Percentiles rank a stretch among this genome's conserved stretches.
phyloP scores from a whole-genome alignment of 305 asterid genomes.

The Fraxinus sp. region DNA sequence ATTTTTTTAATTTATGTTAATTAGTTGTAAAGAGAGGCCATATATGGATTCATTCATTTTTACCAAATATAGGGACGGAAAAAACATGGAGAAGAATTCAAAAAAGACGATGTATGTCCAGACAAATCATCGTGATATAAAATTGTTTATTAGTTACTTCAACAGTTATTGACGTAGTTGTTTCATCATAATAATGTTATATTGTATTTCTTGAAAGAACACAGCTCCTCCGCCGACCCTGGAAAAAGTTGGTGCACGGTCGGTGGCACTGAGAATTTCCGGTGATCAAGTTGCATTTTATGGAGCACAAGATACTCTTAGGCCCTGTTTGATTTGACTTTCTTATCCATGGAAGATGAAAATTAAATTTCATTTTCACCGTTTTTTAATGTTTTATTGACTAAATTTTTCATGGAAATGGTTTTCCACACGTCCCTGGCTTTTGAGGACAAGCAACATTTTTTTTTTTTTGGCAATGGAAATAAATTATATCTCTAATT shows the following conservation, averaged over 20 bases:
- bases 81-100: background rate
- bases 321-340: too few species aligned
- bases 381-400: too few species aligned
- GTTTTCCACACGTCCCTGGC: too few species aligned
- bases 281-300: slow-evolving; percentile 76
- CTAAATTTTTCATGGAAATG: too few species aligned
- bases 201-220: slow-evolving; percentile 40
- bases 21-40: background rate
- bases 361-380: too few species aligned
- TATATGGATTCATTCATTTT: background rate
- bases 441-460: too few species aligned
- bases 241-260: slow-evolving; percentile 66
- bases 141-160: background rate
- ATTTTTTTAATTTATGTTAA: background rate
- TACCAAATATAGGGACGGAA: background rate
- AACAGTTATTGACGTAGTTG: background rate
- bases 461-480: too few species aligned
- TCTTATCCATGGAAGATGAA: too few species aligned
- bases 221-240: slow-evolving; percentile 73
- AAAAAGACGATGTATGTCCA: background rate
- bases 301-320: slow-evolving; percentile 77
- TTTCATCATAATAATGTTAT: background rate
- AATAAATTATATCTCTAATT: too few species aligned
- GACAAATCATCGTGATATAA: background rate
- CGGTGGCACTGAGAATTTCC: slow-evolving; percentile 54